Base-by-base conservation (phyloP, 352 stramenopile species). In the Peronospora belbahrii region DNA sequence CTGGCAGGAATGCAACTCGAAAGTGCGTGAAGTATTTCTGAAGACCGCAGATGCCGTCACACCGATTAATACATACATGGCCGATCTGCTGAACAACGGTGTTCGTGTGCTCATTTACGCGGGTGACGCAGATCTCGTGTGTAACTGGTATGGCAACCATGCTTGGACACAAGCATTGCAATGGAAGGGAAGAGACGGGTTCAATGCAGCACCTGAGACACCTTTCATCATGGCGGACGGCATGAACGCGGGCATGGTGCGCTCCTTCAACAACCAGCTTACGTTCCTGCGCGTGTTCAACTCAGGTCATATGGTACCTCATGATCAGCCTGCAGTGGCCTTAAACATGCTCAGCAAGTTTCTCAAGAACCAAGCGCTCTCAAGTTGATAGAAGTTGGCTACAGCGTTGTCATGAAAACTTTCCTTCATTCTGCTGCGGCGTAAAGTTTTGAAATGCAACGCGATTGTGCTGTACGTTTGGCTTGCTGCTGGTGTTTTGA, bases 61-160 rank as follows among this genome's bases (percentile, higher is more conserved):
- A 52, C 72, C 93, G 19, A 97, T 94, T 59, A 72, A 85, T 23
- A 52, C 61, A 5, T 84, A 87, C 42, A 65, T 98, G 9, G 71
- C 74, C 0, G 84, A 96, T 32, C 59, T 99, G 39, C 64, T 98
- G 13, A 61, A 85, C 28, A 64, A 65, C 15, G 54, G 53, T 10
- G 44, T 86, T 8, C 73, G 74, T 1, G 90, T 97, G 8, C 70
- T 98, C 15, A 89, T 98, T 42, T 98, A 98, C 70, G 85, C 88
- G 8, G 96, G 96, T 43, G 96, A 99, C 62, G 74, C 89, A 15
- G 95, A 98, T 59, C 91, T 97, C 48, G 96, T 98, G 63, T 98
- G 89, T 73, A 98, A 98, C 60, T 98, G 96, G 74, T 57, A 96
- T 18, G 95, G 95, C 15, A 97, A 97, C 60, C 59, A 94, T 47